These are phyloP conservation scores for Metschnikowia cerradonensis DNA, from an alignment of 805 yeast genomes.

Conservation along the genomic window DNA sequence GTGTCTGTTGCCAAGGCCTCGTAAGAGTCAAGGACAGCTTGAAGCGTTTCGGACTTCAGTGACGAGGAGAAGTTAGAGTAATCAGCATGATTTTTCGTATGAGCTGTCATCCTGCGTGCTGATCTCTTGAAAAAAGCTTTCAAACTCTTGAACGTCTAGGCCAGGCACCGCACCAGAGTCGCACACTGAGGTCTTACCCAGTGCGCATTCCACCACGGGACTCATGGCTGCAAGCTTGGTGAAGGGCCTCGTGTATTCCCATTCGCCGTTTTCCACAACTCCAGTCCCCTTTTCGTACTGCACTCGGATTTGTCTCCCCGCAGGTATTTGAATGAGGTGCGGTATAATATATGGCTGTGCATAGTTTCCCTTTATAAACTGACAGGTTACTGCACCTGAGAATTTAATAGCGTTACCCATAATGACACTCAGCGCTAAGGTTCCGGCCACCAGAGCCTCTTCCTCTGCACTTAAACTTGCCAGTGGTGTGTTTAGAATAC, in stretches of 20 bases:
- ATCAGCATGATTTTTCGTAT: constrained; percentile 59
- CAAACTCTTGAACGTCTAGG: constrained; percentile 3
- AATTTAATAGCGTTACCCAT: constrained; percentile 8
- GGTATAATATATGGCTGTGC: constrained; percentile 17
- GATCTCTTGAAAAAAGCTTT: neutral
- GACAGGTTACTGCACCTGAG: constrained; percentile 15
- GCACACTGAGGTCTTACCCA: constrained; percentile 11
- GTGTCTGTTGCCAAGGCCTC: constrained; percentile 60
- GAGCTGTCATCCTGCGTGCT: constrained; percentile 5
- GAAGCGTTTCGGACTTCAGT: constrained; percentile 52
- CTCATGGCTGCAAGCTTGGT: constrained; percentile 7
- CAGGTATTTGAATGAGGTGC: constrained; percentile 11
- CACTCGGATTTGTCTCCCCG: constrained; percentile 7
- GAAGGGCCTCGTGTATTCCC: constrained; percentile 12
- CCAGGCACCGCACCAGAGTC: constrained; percentile 8
- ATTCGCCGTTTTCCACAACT: constrained; percentile 6
- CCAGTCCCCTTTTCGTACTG: constrained; percentile 4
- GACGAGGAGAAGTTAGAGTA: constrained; percentile 49
- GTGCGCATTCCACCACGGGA: constrained; percentile 15
- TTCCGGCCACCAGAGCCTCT: constrained; percentile 4
- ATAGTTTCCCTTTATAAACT: constrained; percentile 7
- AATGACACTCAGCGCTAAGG: constrained; percentile 6
- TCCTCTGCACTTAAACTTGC: neutral
- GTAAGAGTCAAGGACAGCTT: constrained; percentile 56
- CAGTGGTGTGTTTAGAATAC: neutral